Conservation (phyloP, 139 green algal species). For the Klebsormidium nitens region DNA sequence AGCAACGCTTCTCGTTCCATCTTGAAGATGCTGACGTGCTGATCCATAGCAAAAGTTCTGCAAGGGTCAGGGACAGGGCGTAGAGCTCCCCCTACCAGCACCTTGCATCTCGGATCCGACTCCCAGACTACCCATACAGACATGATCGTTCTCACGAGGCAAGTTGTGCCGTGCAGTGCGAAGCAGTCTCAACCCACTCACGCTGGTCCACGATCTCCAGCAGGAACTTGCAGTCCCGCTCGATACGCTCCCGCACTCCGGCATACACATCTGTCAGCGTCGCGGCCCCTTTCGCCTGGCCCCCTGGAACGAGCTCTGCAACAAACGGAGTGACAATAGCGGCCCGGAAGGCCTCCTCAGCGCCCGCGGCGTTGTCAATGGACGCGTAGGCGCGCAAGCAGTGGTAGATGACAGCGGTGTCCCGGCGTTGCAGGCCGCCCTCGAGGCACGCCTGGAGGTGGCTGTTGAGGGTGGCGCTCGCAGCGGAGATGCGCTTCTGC, state of each 20-base stretch:
- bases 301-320: conserved; percentile 10
- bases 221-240: conserved; percentile 12
- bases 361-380: conserved; percentile 50
- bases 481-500: conserved; percentile 54
- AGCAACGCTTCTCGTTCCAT: too few species aligned
- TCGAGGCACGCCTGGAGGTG: conserved; percentile 46
- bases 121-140: too few species aligned
- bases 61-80: too few species aligned
- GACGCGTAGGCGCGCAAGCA: conserved; percentile 75
- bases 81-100: too few species aligned
- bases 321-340: conserved; percentile 64
- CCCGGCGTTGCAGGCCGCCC: conserved; percentile 24
- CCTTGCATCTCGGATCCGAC: too few species aligned
- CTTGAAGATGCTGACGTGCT: too few species aligned
- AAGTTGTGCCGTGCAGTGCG: too few species aligned
- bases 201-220: conserved; percentile 16
- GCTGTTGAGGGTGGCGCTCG: conserved; percentile 42
- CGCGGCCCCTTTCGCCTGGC: conserved; percentile 2
- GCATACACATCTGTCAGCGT: conserved; percentile 16
- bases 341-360: conserved; percentile 58
- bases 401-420: conserved; percentile 48
- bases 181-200: too few species aligned
- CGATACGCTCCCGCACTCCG: conserved; percentile 2
- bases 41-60: too few species aligned
- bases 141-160: too few species aligned